phyloP scores from a whole-genome alignment of 805 yeast species.

The Candida insectalens region DNA sequence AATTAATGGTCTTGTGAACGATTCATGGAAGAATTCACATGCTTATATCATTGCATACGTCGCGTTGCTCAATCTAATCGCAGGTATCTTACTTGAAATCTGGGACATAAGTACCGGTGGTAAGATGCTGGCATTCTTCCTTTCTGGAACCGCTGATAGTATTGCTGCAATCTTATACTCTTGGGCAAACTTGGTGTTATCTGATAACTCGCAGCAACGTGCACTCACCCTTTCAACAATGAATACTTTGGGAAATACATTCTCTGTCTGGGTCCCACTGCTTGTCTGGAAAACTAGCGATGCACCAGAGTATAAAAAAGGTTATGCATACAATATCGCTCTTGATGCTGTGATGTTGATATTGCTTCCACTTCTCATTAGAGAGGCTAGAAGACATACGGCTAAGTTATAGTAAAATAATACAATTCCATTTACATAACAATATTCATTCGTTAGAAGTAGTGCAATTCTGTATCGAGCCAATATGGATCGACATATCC shows the following conservation, averaged over 20 bases:
- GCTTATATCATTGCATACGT: slow-evolving; percentile 3
- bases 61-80: slow-evolving; percentile 1
- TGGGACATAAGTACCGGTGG: slow-evolving; percentile 42
- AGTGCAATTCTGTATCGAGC: no score
- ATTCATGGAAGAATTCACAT: slow-evolving; percentile 17
- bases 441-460: no score
- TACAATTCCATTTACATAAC: no score
- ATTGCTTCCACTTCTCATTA: no score
- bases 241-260: slow-evolving; percentile 31
- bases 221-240: slow-evolving; percentile 30
- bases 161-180: slow-evolving; percentile 43
- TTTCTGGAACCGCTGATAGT: slow-evolving; percentile 39
- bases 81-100: slow-evolving; percentile 21
- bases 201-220: slow-evolving; percentile 32
- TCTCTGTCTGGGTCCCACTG: slow-evolving; percentile 32
- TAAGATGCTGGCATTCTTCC: slow-evolving; percentile 27
- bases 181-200: slow-evolving; percentile 41
- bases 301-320: slow-evolving; percentile 28
- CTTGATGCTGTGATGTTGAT: slow-evolving; percentile 1
- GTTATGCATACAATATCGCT: slow-evolving; percentile 21
- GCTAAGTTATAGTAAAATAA: no score
- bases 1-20: slow-evolving; percentile 28
- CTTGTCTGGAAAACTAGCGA: slow-evolving; percentile 33
- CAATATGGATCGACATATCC: no score
- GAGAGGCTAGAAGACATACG: no score